Percentiles rank a stretch among this genome's conserved stretches.
phyloP scores from a whole-genome alignment of 2,329 filamentous ascomycete genomes.

The Arthrobotrys sinensis region DNA sequence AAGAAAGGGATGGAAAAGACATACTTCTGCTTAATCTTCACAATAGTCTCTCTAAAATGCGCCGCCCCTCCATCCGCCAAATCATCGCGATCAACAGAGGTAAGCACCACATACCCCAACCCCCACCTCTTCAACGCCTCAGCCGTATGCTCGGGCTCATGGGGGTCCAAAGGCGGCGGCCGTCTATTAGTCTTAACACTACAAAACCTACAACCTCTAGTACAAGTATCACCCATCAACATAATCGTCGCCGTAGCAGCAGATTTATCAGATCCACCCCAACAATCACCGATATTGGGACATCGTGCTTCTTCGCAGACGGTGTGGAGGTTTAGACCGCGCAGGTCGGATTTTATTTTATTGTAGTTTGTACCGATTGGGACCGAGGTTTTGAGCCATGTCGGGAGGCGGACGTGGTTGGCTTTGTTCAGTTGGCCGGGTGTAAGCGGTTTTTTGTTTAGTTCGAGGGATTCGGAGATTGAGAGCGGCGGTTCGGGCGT shows the following conservation, averaged over 20 bases:
- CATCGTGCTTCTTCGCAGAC: constrained; percentile 98
- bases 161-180: constrained; percentile 86
- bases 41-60: constrained; percentile 94
- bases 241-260: constrained; percentile 98
- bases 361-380: constrained; percentile 89
- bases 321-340: constrained; percentile 87
- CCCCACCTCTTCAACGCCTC: constrained; percentile 95
- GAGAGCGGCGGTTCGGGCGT: constrained; percentile 68
- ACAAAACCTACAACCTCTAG: constrained; percentile 95
- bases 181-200: constrained; percentile 89
- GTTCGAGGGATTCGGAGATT: constrained; percentile 72
- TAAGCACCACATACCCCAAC: constrained; percentile 94
- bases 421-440: constrained; percentile 75
- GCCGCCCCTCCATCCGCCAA: constrained; percentile 86
- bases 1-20: constrained; percentile 61
- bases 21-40: constrained; percentile 87
- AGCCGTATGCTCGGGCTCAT: constrained; percentile 96
- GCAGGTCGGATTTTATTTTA: constrained; percentile 92
- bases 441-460: constrained; percentile 38
- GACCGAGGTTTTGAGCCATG: constrained; percentile 97
- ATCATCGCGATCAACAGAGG: constrained; percentile 93
- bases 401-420: constrained; percentile 81
- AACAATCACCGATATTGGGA: constrained; percentile 98
- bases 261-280: constrained; percentile 90
- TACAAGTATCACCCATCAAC: constrained; percentile 99